Percentiles rank a stretch among this genome's conserved stretches.
phyloP scores from a whole-genome alignment of 495 filamentous ascomycete species.

The Xylaria longipes region DNA sequence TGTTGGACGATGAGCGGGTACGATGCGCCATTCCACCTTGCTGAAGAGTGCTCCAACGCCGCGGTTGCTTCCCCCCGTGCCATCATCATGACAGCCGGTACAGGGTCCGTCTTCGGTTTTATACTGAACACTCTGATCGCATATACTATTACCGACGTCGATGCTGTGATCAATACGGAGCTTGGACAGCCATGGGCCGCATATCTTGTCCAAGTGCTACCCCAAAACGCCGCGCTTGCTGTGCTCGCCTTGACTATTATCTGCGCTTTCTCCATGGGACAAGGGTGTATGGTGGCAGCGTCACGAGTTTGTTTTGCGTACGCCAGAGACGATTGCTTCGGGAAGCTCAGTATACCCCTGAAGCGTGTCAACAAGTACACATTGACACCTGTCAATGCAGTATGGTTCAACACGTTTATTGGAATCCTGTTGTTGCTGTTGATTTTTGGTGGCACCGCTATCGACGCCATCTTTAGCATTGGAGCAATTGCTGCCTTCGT shows the following conservation, averaged over 20 bases:
- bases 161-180: constrained; percentile 63
- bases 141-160: constrained; percentile 78
- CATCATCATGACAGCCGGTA: constrained; percentile 73
- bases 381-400: constrained; percentile 77
- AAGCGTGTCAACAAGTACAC: constrained; percentile 72
- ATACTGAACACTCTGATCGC: constrained; percentile 78
- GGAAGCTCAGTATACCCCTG: constrained; percentile 62
- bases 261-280: constrained; percentile 81
- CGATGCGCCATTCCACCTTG: constrained; percentile 77
- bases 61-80: constrained; percentile 76
- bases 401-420: constrained; percentile 72
- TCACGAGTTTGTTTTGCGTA: constrained; percentile 82
- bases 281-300: constrained; percentile 83
- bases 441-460: constrained; percentile 72
- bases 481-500: constrained; percentile 77
- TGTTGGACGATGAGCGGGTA: constrained; percentile 67
- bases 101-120: constrained; percentile 76
- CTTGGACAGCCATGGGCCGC: constrained; percentile 80
- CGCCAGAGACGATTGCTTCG: constrained; percentile 80
- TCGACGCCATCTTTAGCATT: constrained; percentile 78
- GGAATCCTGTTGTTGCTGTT: constrained; percentile 70
- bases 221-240: constrained; percentile 67
- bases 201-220: constrained; percentile 74
- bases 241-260: constrained; percentile 75
- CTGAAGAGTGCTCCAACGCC: constrained; percentile 80